These are phyloP conservation scores for Citrullus colocynthis DNA, from an alignment of 306 rosid species.

Conservation along the genomic window DNA sequence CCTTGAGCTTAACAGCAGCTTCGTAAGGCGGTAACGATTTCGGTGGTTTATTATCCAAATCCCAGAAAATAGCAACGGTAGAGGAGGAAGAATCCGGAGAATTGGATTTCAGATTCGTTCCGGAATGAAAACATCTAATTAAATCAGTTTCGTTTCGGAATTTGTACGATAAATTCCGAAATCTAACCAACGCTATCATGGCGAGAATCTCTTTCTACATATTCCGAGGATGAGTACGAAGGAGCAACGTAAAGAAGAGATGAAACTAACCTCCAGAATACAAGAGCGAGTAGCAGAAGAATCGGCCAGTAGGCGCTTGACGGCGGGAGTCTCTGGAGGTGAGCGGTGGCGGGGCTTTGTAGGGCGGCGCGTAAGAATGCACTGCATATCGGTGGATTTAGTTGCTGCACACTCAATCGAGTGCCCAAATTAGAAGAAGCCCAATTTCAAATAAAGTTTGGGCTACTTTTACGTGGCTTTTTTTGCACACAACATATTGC, in stretches of 20 bases:
- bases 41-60: conserved; percentile 74
- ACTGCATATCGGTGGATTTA: not conserved
- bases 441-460: not conserved
- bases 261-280: not conserved
- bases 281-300: not conserved
- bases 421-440: not conserved
- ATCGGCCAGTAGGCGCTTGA: not conserved
- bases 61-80: conserved; percentile 76
- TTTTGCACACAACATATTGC: too few species aligned
- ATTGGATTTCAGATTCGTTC: conserved; percentile 6
- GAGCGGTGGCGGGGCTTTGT: not conserved
- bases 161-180: conserved; percentile 13
- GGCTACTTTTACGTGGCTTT: not conserved
- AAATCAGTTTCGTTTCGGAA: not conserved
- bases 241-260: not conserved
- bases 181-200: conserved; percentile 24
- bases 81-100: conserved; percentile 7
- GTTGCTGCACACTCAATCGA: not conserved
- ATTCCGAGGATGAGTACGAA: not conserved
- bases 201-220: not conserved
- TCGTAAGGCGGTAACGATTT: conserved; percentile 50
- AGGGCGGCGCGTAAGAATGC: not conserved
- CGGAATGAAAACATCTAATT: conserved; percentile 18
- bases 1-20: conserved; percentile 58
- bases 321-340: not conserved